These are phyloP conservation scores for Pichia scutulata DNA, from an alignment of 805 yeast species.

Conservation along the genomic window DNA sequence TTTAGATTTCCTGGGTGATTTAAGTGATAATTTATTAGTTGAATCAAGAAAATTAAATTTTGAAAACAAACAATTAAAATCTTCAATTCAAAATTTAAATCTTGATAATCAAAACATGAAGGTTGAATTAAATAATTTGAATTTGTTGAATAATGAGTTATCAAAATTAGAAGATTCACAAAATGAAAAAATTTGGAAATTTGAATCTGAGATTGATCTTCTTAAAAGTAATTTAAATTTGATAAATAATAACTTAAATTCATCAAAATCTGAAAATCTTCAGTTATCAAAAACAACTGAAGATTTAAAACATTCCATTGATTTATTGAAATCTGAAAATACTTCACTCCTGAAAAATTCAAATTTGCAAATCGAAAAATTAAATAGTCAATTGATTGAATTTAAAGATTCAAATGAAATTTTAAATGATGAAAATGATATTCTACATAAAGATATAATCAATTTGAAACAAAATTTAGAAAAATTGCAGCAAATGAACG, in stretches of 20 bases:
- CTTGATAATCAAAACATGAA: constrained; percentile 36
- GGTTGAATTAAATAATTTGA: constrained; percentile 31
- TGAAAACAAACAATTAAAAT: constrained; percentile 46
- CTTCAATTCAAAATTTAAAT: constrained; percentile 32
- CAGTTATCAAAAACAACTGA: constrained; percentile 17
- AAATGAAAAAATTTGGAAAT: constrained; percentile 63
- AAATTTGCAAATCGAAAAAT: constrained; percentile 28
- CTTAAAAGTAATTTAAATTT: constrained; percentile 34
- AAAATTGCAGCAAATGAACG: constrained; percentile 15
- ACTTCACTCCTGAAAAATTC: constrained; percentile 34
- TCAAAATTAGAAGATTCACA: constrained; percentile 39
- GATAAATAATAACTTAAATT: constrained; percentile 17
- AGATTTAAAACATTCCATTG: constrained; percentile 40
- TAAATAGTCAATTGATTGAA: constrained; percentile 37
- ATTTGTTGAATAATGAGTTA: constrained; percentile 25
- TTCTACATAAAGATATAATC: constrained; percentile 35
- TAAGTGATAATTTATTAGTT: constrained; percentile 61
- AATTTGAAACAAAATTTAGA: constrained; percentile 15
- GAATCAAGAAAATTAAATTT: constrained; percentile 66
- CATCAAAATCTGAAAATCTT: constrained; percentile 25
- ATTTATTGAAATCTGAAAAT: constrained; percentile 35
- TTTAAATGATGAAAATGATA: constrained; percentile 64
- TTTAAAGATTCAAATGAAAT: constrained; percentile 47
- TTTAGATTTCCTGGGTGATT: constrained; percentile 63
- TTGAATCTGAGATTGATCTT: constrained; percentile 41